These are phyloP conservation scores for Zasmidium angulare DNA, from an alignment of 2,329 filamentous ascomycete genomes.

Conservation along the genomic window DNA sequence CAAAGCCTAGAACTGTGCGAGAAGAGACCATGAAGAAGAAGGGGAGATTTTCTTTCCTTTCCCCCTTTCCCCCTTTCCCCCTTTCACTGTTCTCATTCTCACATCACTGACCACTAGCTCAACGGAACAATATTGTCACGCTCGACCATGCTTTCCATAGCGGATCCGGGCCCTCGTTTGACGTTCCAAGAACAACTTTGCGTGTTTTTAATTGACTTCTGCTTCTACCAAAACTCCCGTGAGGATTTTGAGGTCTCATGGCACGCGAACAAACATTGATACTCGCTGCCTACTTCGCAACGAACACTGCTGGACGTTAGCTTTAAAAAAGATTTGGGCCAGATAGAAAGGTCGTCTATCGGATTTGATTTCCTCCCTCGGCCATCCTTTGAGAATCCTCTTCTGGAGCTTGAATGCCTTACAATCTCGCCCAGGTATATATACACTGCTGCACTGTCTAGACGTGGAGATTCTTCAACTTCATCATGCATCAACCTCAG, in stretches of 20 bases:
- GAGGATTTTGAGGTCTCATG: slow-evolving; percentile 18
- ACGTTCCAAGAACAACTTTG: slow-evolving; percentile 18
- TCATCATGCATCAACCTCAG: neutral
- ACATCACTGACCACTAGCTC: neutral
- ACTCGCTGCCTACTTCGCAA: too few species aligned
- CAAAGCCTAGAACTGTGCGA: neutral
- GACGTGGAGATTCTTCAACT: too few species aligned
- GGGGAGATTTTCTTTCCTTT: neutral
- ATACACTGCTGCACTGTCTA: too few species aligned
- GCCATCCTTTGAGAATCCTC: too few species aligned
- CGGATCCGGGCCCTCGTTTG: slow-evolving; percentile 14
- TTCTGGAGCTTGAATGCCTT: neutral
- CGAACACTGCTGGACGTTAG: too few species aligned
- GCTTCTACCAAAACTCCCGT: slow-evolving; percentile 10
- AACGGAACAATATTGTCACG: slow-evolving; percentile 22
- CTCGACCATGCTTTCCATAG: slow-evolving; percentile 13
- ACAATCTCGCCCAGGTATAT: too few species aligned
- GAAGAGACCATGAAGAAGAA: neutral
- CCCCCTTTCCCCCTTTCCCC: neutral
- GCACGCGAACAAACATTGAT: slow-evolving; percentile 20
- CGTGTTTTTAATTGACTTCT: slow-evolving; percentile 23
- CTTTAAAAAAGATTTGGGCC: too few species aligned
- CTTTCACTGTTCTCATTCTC: neutral
- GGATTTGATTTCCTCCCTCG: too few species aligned
- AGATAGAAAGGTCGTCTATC: too few species aligned